phyloP scores from a whole-genome alignment of 2,329 filamentous ascomycete genomes.

The Diaporthe ilicicola region DNA sequence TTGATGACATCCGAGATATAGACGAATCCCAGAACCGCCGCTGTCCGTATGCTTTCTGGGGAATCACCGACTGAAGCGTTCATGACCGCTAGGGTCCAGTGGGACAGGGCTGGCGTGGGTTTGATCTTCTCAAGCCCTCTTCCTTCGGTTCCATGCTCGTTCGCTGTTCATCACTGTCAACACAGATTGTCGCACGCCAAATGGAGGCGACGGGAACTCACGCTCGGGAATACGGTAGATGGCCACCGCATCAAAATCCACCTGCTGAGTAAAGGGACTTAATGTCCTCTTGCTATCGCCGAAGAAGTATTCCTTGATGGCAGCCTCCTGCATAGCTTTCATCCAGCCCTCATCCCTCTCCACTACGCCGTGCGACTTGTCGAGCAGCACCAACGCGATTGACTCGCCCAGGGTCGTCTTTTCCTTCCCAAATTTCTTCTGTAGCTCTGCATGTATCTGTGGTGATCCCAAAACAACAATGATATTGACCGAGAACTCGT shows the following conservation, averaged over 20 bases:
- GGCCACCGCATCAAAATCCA: slow-evolving; percentile 77
- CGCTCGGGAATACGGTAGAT: slow-evolving; percentile 76
- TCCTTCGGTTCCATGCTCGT: slow-evolving; percentile 43
- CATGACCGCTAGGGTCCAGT: slow-evolving; percentile 86
- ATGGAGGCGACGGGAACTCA: slow-evolving; percentile 44
- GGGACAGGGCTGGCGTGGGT: slow-evolving; percentile 74
- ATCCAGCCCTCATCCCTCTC: slow-evolving; percentile 78
- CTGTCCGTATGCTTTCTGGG: slow-evolving; percentile 77
- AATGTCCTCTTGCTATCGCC: slow-evolving; percentile 79
- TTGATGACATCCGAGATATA: slow-evolving; percentile 94
- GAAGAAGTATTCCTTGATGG: slow-evolving; percentile 95
- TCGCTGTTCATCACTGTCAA: slow-evolving; percentile 34
- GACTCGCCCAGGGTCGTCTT: slow-evolving; percentile 69
- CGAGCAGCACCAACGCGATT: slow-evolving; percentile 79
- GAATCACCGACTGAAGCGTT: slow-evolving; percentile 75
- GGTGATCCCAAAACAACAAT: slow-evolving; percentile 85
- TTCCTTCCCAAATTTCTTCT: slow-evolving; percentile 69
- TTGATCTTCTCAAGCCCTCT: slow-evolving; percentile 69
- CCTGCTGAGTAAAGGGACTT: slow-evolving; percentile 86
- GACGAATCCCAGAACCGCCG: slow-evolving; percentile 89
- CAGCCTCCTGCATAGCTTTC: slow-evolving; percentile 75
- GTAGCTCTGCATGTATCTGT: slow-evolving; percentile 77
- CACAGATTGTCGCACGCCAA: not conserved
- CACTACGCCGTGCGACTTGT: slow-evolving; percentile 86
- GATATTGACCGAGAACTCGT: slow-evolving; percentile 75